These are phyloP conservation scores for Fusarium sarcochroum DNA, from an alignment of 2,329 filamentous ascomycete genomes.

Conservation along the genomic window DNA sequence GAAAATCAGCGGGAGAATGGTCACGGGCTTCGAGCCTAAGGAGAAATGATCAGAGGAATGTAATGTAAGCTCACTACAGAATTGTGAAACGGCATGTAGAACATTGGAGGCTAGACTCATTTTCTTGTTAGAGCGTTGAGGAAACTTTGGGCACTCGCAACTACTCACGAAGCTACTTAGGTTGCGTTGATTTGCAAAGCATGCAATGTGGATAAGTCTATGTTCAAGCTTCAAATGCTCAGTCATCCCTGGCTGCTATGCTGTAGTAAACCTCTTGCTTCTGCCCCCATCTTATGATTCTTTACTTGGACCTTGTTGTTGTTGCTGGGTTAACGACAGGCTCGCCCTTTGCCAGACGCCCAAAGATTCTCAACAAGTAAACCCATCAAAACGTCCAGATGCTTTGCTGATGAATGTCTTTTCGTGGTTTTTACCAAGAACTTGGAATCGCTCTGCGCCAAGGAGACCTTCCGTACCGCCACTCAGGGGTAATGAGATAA, in stretches of 20 bases:
- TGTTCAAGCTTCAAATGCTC: too few relatives aligned
- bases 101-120: constrained; percentile 4
- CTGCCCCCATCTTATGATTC: too few relatives aligned
- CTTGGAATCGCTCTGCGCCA: constrained; percentile 58
- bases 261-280: neutral
- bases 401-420: constrained; percentile 69
- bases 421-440: constrained; percentile 47
- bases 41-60: constrained; percentile 48
- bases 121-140: constrained; percentile 7
- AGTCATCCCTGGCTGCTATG: too few relatives aligned
- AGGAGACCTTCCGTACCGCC: constrained; percentile 54
- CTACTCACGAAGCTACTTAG: neutral
- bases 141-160: neutral
- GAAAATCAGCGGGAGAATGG: constrained; percentile 63
- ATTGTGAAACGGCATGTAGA: constrained; percentile 3
- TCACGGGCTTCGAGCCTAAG: constrained; percentile 60
- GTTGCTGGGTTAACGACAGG: constrained; percentile 49
- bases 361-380: constrained; percentile 52
- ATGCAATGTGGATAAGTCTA: neutral
- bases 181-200: neutral
- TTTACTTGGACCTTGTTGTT: constrained; percentile 2
- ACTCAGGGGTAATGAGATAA: constrained; percentile 58
- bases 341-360: constrained; percentile 45
- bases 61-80: constrained; percentile 19
- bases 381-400: constrained; percentile 45